Percentiles rank a stretch among this genome's conserved stretches.
phyloP scores from a whole-genome alignment of 202 grass and related monocot genomes.

The Tripidium arundinaceum region DNA sequence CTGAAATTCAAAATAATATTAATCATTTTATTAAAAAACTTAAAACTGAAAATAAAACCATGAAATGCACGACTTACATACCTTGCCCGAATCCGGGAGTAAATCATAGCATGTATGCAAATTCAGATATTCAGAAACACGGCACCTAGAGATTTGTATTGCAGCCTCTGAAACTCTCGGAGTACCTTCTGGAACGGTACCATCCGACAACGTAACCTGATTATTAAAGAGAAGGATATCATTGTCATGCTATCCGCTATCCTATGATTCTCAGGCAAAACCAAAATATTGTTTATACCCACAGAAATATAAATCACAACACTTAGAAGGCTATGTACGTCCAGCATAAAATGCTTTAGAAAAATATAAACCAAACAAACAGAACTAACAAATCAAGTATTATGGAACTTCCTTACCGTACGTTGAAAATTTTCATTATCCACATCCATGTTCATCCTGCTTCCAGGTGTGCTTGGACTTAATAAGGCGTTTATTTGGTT shows the following conservation, averaged over 20 bases:
- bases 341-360: neutral
- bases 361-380: neutral
- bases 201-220: constrained; percentile 41
- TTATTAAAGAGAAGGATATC: constrained; percentile 28
- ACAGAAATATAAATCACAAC: neutral
- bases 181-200: constrained; percentile 36
- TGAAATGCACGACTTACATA: constrained; percentile 26
- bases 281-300: neutral
- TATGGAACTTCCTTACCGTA: constrained; percentile 46
- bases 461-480: constrained; percentile 59
- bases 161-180: constrained; percentile 69
- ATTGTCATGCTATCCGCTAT: neutral
- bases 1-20: constrained; percentile 40
- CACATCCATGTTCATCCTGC: constrained; percentile 71
- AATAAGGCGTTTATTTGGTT: constrained; percentile 50
- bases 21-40: neutral
- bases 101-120: constrained; percentile 81
- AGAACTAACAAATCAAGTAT: neutral
- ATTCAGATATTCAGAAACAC: constrained; percentile 66
- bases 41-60: neutral
- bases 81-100: constrained; percentile 91
- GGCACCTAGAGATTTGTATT: constrained; percentile 61
- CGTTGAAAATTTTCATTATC: constrained; percentile 61
- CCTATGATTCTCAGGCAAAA: neutral
- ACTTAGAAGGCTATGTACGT: neutral